Conservation (phyloP, 495 filamentous ascomycete genomes). For the Penicillium mononematosum region DNA sequence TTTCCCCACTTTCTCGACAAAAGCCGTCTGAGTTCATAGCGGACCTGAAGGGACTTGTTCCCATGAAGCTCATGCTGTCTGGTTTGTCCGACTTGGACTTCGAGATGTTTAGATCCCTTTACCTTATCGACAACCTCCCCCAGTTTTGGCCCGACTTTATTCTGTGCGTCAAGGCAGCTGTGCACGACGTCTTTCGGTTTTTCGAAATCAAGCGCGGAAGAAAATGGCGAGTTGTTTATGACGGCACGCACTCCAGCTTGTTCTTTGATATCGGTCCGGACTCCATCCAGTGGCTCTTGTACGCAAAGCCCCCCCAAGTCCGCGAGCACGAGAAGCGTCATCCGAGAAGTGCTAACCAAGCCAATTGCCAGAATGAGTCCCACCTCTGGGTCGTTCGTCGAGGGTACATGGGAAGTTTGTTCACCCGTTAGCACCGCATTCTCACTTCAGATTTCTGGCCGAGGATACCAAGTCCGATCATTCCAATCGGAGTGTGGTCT, state of each 20-base stretch:
- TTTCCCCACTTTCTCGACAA: constrained; percentile 29
- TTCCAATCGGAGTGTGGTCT: constrained; percentile 42
- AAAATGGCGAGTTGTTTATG: constrained; percentile 54
- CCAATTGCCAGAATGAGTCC: constrained; percentile 58
- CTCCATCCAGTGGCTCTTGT: constrained; percentile 55
- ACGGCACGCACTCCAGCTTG: constrained; percentile 46
- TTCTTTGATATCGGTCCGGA: constrained; percentile 46
- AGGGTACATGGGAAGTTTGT: constrained; percentile 55
- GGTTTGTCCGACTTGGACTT: constrained; percentile 35
- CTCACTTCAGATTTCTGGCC: constrained; percentile 23
- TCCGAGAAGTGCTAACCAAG: constrained; percentile 48
- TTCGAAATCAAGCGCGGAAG: constrained; percentile 46
- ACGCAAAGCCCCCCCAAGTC: constrained; percentile 41
- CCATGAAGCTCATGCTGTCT: constrained; percentile 43
- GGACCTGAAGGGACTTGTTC: constrained; percentile 43
- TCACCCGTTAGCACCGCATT: constrained; percentile 37
- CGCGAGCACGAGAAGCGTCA: constrained; percentile 38
- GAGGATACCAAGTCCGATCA: constrained; percentile 23
- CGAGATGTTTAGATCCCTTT: constrained; percentile 16
- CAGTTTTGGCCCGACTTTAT: constrained; percentile 39
- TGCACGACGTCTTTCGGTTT: constrained; percentile 46
- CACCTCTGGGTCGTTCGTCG: constrained; percentile 23
- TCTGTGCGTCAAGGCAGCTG: constrained; percentile 31
- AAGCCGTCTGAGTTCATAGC: constrained; percentile 50
- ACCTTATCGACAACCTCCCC: constrained; percentile 9